phyloP scores from a whole-genome alignment of 148 eudicot species.

The Arbutus unedo region DNA sequence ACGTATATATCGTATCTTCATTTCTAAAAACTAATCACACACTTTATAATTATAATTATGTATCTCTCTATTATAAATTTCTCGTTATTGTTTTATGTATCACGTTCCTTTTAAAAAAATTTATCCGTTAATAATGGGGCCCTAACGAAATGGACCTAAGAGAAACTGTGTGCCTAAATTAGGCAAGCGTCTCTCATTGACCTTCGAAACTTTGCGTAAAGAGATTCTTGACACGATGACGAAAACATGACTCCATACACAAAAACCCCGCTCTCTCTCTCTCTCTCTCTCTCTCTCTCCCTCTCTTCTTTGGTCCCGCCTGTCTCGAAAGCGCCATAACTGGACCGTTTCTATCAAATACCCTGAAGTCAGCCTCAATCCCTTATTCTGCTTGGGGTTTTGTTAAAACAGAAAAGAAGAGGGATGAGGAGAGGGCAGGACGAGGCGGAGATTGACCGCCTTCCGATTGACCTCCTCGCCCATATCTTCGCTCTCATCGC shows the following conservation, averaged over 20 bases:
- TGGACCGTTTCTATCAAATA: neutral
- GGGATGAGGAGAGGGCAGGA: neutral
- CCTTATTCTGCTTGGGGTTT: neutral
- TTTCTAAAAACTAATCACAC: too few species aligned
- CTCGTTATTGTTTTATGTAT: too few species aligned
- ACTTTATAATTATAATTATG: too few species aligned
- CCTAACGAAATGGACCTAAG: too few species aligned
- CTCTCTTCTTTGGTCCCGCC: neutral
- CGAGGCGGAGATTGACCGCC: slow-evolving; percentile 6
- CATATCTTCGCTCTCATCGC: neutral
- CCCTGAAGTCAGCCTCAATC: neutral
- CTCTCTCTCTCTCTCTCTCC: neutral
- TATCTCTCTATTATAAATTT: too few species aligned
- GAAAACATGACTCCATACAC: neutral
- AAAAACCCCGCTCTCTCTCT: neutral
- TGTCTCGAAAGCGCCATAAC: neutral
- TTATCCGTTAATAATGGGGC: too few species aligned
- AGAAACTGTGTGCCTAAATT: too few species aligned
- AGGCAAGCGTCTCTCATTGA: too few species aligned
- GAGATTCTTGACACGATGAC: neutral
- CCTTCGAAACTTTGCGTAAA: neutral
- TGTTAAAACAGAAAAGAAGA: neutral
- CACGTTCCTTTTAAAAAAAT: too few species aligned
- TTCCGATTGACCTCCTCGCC: slow-evolving; percentile 5
- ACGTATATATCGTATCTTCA: too few species aligned